Base-by-base conservation (phyloP, 805 yeast genomes). In the Candida adriatica region DNA sequence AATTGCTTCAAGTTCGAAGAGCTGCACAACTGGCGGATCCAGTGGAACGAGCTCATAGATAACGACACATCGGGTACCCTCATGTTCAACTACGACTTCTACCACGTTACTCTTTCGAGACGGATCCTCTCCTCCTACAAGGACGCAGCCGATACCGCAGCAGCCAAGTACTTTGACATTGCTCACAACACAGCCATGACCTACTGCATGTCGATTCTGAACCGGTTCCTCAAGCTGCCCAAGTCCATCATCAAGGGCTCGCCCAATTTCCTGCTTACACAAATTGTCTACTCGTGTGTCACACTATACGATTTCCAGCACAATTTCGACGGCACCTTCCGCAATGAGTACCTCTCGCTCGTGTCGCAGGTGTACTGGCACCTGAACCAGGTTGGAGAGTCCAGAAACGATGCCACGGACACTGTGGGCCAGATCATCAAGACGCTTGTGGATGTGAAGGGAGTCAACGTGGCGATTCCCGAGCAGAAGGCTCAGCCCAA, bases 331-430 rank as follows among this genome's bases (percentile, higher is more conserved):
- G 46, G 50, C 6, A 48, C 57, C n/a, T 65, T 66, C 35, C 62
- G 60, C 33, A 61, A 61, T 15, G 58, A 53, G 35, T 48, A 70
- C 2, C 43, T 74, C 26, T 68, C 58, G 38, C 46, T 71, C 8
- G 70, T 75, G 26, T 64, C 78, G 0, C 61, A 61, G 33, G 64
- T 70, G 7, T 75, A 73, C 39, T 75, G 79, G 79, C 75, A 70
- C 40, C 50, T 75, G 38, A 72, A 68, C 37, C 64, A 70, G 18
- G 66, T 71, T 38, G 79, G 79, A 2, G 76, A 71, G 36, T 64
- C 64, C 34, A 61, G 63, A 43, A 73, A 71, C 41, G 79, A 73
- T 46, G 76, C 75, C 3, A 73, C 79, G 1, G 76, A 70, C 35
- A 71, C 75, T 5, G 74, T 75, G 23, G 78, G 79, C 3, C 64